Evolutionary conservation across 257 asterid genomes (phyloP).

Genomic region (Capsicum baccatum): DNA sequence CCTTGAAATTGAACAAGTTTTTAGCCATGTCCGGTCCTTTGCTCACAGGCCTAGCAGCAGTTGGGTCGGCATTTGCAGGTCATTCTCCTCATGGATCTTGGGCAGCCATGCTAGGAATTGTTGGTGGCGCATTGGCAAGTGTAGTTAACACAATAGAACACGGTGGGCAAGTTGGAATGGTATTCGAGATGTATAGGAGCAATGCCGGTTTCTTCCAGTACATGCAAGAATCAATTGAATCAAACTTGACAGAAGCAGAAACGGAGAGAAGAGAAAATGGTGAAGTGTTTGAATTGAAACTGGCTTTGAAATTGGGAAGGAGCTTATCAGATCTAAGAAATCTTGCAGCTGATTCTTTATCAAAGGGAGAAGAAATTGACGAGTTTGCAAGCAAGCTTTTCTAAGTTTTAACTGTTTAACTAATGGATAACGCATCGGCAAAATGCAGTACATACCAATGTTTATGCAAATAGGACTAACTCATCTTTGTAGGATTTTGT

Average conservation of each 20-base stretch:
- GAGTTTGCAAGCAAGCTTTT: constrained; percentile 80
- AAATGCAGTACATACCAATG: neutral
- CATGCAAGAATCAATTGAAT: constrained; percentile 66
- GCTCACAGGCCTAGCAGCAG: constrained; percentile 47
- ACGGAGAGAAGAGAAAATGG: constrained; percentile 65
- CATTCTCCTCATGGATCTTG: constrained; percentile 41
- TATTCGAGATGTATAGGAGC: constrained; percentile 78
- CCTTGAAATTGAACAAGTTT: constrained; percentile 55
- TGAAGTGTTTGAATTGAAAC: constrained; percentile 64
- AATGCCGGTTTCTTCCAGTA: constrained; percentile 71
- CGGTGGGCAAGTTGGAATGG: constrained; percentile 85
- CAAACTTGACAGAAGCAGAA: constrained; percentile 53
- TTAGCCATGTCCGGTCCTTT: constrained; percentile 45
- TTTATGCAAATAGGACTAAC: constrained; percentile 3
- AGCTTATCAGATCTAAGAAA: constrained; percentile 68
- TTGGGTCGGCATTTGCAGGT: constrained; percentile 51
- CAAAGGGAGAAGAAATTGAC: constrained; percentile 33
- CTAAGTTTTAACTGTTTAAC: constrained; percentile 14
- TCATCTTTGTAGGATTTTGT: neutral
- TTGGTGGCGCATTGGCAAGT: constrained; percentile 70
- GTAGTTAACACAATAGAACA: constrained; percentile 70
- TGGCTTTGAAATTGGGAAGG: constrained; percentile 73
- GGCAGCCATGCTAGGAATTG: constrained; percentile 53
- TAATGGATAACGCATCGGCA: neutral
- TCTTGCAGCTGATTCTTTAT: constrained; percentile 44